Evolutionary conservation across 805 yeast species (phyloP), one percentile per base, ranked within the genome.

Genomic region (Yarrowia hollandica): DNA sequence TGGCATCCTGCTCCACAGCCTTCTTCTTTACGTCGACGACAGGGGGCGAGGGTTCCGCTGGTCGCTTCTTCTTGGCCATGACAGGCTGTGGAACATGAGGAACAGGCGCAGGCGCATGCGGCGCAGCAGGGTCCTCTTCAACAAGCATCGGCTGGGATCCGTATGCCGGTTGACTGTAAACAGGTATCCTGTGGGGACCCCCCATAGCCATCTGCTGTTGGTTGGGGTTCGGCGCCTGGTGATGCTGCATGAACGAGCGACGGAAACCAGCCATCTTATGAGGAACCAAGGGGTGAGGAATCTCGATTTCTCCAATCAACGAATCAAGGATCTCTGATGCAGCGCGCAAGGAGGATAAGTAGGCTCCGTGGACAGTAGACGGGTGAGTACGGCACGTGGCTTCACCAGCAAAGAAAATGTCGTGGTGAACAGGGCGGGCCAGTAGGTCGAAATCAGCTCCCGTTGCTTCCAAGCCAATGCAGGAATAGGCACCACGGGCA

Each of bases 401-500:
- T 55, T 75, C 79, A 30, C 79, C 78, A 0, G 78, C 79, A 60
- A 75, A 75, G 57, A 69, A 74, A 31, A 75, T 62, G 18, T 71
- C 66, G 23, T 69, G 65, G 35, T 67, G 69, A 2, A 73, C 70
- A 1, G 77, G 76, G 16, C 74, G 64, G 1, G 77, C 77, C 37
- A 75, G 63, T 10, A 67, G 60, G 44, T 75, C 77, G 59, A 73
- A 76, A 60, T 75, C 79, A 0, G 71, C 75, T 2, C 73, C 75
- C 1, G 75, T 71, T n/a, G 76, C 77, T 22, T 74, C 76, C 9
- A 67, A 65, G 2, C 78, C 78, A 12, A 75, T 74, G 59, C 73
- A 75, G 10, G 77, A 74, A 70, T 89, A 92, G 0, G 96, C 83
- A 2, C 98, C 98, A 59, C 87, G 73, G 2, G 88, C 78, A 67